Evolutionary conservation across 352 stramenopile genomes (phyloP), one percentile per base, ranked within the genome.

Genomic region (Phytophthora pluvialis): DNA sequence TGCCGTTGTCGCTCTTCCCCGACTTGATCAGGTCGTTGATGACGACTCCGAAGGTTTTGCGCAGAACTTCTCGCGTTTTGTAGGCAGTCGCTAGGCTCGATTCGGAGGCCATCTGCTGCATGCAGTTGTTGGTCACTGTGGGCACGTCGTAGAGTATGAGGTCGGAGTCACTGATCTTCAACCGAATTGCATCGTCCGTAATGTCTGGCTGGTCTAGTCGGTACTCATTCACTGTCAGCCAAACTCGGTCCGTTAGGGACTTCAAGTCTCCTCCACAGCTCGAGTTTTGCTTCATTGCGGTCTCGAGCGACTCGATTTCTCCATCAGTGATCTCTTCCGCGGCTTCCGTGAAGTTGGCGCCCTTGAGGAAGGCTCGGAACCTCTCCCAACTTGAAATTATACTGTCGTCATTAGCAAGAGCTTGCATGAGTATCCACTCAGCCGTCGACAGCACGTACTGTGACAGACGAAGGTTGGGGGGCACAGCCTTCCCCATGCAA

Each of bases 141-240:
- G 77, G 65, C 18, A 83, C 50, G 8, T 82, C 77, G 35, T 73
- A 77, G 10, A 77, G 45, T 3, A 82, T 60, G 10, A 82, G 35
- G 25, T 77, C 54, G 1, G 75, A 82, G 13, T 81, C 63, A 18
- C 70, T 68, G 31, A 83, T 61, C 25, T 67, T 68, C 10, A 76
- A 51, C 10, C 68, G 74, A 45, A 86, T 67, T 10, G 70, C 67
- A 21, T 77, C 68, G 5, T 65, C 65, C 13, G 74, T 81, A 46
- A 82, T 67, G 21, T 18, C 26, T 0, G 63, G 56, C 4, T 58
- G 46, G 2, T 68, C 46, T 35, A 43, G 0, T 50, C 67, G 33
- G 39, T 75, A 72, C 35, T 72, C 67, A 18, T 64, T 57, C 18
- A 75, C 40, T 0, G 52, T 75, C 29, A 62, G 11, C 67, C 67